phyloP scores from a whole-genome alignment of 2,329 filamentous ascomycete species.

The Talaromyces amestolkiae region DNA sequence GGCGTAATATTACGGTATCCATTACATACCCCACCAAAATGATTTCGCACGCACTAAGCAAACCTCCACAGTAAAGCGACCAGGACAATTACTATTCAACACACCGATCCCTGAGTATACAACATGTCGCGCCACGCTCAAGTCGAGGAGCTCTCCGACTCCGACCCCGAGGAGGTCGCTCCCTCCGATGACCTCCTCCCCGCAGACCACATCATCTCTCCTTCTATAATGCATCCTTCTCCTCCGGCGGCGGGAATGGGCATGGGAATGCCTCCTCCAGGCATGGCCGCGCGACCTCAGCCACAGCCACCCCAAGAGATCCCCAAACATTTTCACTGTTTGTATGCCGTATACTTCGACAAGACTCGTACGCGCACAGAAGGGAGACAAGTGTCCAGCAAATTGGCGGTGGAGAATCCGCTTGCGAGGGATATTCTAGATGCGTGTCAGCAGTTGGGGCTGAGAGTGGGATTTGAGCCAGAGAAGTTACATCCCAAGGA shows the following conservation, averaged over 20 bases:
- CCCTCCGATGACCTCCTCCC: slow-evolving; percentile 58
- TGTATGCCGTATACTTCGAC: slow-evolving; percentile 98
- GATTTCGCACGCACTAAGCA: slow-evolving; percentile 6
- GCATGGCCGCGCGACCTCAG: slow-evolving; percentile 31
- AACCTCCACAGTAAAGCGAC: background rate
- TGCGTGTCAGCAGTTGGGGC: slow-evolving; percentile 70
- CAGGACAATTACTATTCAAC: too few relatives aligned
- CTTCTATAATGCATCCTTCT: slow-evolving; percentile 33
- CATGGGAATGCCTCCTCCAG: slow-evolving; percentile 26
- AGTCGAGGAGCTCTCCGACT: slow-evolving; percentile 91
- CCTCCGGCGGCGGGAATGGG: background rate
- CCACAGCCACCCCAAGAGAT: slow-evolving; percentile 52
- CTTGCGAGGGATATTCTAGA: slow-evolving; percentile 85
- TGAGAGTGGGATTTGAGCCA: slow-evolving; percentile 72
- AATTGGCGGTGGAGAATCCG: slow-evolving; percentile 76
- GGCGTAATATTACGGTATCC: background rate
- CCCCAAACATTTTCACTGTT: slow-evolving; percentile 75
- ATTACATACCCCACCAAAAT: slow-evolving; percentile 6
- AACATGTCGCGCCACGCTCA: slow-evolving; percentile 74
- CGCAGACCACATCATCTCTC: slow-evolving; percentile 38
- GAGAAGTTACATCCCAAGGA: slow-evolving; percentile 93
- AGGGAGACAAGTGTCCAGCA: slow-evolving; percentile 72
- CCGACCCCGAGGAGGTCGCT: slow-evolving; percentile 85
- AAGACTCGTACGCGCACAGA: slow-evolving; percentile 62
- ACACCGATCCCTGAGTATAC: background rate